Percentiles rank a stretch among this genome's conserved stretches.
phyloP scores from a whole-genome alignment of 495 filamentous ascomycete genomes.

The Aspergillus mulundensis region DNA sequence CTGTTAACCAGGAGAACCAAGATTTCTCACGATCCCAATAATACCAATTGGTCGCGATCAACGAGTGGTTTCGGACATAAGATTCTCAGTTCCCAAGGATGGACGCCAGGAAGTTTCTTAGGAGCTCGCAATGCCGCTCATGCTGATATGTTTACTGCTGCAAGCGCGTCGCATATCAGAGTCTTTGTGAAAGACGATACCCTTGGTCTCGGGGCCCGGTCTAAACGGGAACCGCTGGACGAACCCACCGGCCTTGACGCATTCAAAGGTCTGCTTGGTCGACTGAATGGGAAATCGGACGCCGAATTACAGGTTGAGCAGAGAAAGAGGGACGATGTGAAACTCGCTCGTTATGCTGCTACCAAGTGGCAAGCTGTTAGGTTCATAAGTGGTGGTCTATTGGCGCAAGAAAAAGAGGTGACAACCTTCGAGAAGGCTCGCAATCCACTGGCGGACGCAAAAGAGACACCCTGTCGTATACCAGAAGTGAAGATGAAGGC shows the following conservation, averaged over 20 bases:
- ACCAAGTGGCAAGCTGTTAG: slow-evolving; percentile 67
- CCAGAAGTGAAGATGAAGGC: background rate
- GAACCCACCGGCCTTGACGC: slow-evolving; percentile 78
- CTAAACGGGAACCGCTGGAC: slow-evolving; percentile 50
- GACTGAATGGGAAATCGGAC: slow-evolving; percentile 83
- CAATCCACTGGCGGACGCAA: slow-evolving; percentile 4
- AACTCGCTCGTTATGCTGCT: slow-evolving; percentile 62
- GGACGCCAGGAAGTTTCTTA: slow-evolving; percentile 77
- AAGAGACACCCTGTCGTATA: slow-evolving; percentile 7
- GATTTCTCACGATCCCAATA: slow-evolving; percentile 86
- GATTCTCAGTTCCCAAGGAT: slow-evolving; percentile 82
- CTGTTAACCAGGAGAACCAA: slow-evolving; percentile 63
- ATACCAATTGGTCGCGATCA: slow-evolving; percentile 82
- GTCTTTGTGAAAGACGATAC: slow-evolving; percentile 84
- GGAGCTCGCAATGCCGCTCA: slow-evolving; percentile 71
- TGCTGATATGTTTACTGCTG: slow-evolving; percentile 67
- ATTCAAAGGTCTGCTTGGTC: slow-evolving; percentile 78
- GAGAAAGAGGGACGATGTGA: slow-evolving; percentile 55
- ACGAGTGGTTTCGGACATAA: slow-evolving; percentile 79
- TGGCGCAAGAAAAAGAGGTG: slow-evolving; percentile 63
- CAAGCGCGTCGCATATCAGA: slow-evolving; percentile 72
- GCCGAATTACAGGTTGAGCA: slow-evolving; percentile 61
- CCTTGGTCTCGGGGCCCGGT: slow-evolving; percentile 78
- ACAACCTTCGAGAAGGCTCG: slow-evolving; percentile 21
- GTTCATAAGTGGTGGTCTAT: slow-evolving; percentile 76